Percentiles rank a stretch among this genome's conserved stretches.
phyloP scores from a whole-genome alignment of 352 stramenopile genomes.

The Globisporangium apiculatum region DNA sequence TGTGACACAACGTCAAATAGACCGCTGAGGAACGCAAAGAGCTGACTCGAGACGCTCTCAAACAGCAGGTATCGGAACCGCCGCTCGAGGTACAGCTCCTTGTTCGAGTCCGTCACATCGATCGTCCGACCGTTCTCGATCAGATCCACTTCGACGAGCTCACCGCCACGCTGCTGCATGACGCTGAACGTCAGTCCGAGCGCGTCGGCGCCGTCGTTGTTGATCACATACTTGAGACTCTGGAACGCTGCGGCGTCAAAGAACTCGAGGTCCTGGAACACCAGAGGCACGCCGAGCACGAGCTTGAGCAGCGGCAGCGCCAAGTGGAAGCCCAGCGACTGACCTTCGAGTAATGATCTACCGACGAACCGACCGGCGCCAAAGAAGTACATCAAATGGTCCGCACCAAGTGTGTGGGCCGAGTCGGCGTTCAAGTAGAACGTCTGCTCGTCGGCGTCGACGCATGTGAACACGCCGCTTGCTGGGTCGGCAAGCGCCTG shows the following conservation, averaged over 20 bases:
- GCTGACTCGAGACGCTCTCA: neutral
- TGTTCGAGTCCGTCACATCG: too few species aligned
- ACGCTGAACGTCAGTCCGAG: constrained; percentile 20
- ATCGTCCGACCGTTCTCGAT: too few species aligned
- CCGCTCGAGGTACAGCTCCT: too few species aligned
- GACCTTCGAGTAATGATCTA: constrained; percentile 57
- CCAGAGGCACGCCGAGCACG: constrained; percentile 87
- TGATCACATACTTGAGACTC: constrained; percentile 16
- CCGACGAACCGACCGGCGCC: constrained; percentile 34
- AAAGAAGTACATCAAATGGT: constrained; percentile 27
- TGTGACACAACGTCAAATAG: neutral
- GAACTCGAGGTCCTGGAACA: constrained; percentile 84
- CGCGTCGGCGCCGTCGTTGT: constrained; percentile 8
- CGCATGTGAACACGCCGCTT: constrained; percentile 16
- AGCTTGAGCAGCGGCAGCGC: constrained; percentile 92
- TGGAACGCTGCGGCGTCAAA: constrained; percentile 18
- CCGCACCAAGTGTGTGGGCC: neutral
- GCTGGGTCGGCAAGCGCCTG: constrained; percentile 21
- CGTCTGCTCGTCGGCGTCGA: constrained; percentile 28
- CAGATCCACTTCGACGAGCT: neutral
- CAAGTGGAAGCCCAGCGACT: constrained; percentile 88
- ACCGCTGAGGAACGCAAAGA: neutral
- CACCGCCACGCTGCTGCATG: constrained; percentile 62
- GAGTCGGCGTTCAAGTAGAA: constrained; percentile 32
- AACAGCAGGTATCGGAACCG: too few species aligned